A percentile compares a stretch with the other conserved stretches of the same genome.
These are phyloP conservation scores for Tillandsia fasciculata DNA, from an alignment of 176 grass and related monocot genomes.

Conservation along the genomic window DNA sequence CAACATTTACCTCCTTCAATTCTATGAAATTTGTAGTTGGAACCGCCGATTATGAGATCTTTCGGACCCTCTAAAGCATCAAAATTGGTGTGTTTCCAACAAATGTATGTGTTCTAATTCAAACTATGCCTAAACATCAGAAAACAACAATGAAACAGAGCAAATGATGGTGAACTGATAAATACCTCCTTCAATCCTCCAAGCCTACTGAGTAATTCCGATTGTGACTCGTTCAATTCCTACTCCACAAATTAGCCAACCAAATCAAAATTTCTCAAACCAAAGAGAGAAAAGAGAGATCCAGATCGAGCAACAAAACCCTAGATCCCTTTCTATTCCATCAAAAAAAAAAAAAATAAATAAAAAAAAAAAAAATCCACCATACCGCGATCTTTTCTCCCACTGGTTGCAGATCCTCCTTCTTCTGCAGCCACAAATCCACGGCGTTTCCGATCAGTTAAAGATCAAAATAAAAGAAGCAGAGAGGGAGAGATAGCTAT, in stretches of 20 bases:
- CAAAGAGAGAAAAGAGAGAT: not conserved
- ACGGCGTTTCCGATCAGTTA: not conserved
- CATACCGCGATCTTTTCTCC: constrained; percentile 70
- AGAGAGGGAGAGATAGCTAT: not conserved
- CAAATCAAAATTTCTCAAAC: not conserved
- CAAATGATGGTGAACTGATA: not conserved
- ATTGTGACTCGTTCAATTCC: constrained; percentile 76
- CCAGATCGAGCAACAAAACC: not conserved
- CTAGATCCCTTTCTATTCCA: not conserved
- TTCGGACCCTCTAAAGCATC: not conserved
- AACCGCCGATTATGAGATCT: too few species aligned
- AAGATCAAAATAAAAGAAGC: not conserved
- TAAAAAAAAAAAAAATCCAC: not conserved
- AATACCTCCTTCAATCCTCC: constrained; percentile 69
- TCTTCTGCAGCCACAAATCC: constrained; percentile 32
- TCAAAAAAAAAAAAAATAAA: not conserved
- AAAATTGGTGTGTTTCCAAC: too few species aligned
- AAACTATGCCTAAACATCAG: not conserved
- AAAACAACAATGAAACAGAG: not conserved
- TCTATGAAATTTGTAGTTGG: too few species aligned
- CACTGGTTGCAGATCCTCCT: constrained; percentile 44
- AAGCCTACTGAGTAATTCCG: constrained; percentile 71
- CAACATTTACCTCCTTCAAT: too few species aligned
- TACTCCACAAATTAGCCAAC: constrained; percentile 16
- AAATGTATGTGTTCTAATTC: too few species aligned